These are phyloP conservation scores for Juncus inflexus DNA, from an alignment of 176 grass and related monocot species.

Conservation along the genomic window DNA sequence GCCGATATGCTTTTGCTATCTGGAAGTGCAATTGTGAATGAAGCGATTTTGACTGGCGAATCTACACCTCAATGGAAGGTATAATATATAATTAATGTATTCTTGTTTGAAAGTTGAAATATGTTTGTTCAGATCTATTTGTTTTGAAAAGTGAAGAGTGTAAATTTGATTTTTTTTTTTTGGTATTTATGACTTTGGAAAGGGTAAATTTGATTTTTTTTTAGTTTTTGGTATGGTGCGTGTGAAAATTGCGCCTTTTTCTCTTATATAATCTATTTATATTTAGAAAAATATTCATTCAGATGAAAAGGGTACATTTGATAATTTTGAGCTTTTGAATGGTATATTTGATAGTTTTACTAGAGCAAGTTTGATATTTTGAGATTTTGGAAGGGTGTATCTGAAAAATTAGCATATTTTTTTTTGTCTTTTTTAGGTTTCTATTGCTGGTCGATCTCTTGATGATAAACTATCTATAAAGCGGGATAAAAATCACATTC, in stretches of 20 bases:
- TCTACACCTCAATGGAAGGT: conserved; percentile 99
- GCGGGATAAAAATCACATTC: conserved; percentile 92
- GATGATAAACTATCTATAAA: conserved; percentile 93
- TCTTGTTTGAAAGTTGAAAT: neutral
- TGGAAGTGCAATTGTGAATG: conserved; percentile 85
- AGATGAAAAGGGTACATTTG: too few species aligned
- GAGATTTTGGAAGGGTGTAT: neutral
- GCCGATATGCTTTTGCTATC: conserved; percentile 91
- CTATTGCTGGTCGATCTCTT: conserved; percentile 49
- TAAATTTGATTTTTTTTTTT: neutral
- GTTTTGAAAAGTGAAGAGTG: neutral
- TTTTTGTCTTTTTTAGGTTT: conserved; percentile 55
- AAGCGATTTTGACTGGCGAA: conserved; percentile 99
- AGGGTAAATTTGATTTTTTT: neutral
- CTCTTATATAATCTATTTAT: too few species aligned
- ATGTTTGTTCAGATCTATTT: neutral
- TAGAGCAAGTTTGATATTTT: conserved; percentile 1
- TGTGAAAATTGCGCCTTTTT: too few species aligned
- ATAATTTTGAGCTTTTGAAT: too few species aligned
- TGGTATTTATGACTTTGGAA: conserved; percentile 4
- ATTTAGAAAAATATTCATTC: too few species aligned
- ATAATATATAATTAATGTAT: neutral
- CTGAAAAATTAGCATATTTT: neutral
- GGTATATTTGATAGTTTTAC: too few species aligned
- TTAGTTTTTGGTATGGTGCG: neutral